These are phyloP conservation scores for Wolfiporia cocos DNA, from an alignment of 1,284 basidiomycete genomes.

Conservation along the genomic window DNA sequence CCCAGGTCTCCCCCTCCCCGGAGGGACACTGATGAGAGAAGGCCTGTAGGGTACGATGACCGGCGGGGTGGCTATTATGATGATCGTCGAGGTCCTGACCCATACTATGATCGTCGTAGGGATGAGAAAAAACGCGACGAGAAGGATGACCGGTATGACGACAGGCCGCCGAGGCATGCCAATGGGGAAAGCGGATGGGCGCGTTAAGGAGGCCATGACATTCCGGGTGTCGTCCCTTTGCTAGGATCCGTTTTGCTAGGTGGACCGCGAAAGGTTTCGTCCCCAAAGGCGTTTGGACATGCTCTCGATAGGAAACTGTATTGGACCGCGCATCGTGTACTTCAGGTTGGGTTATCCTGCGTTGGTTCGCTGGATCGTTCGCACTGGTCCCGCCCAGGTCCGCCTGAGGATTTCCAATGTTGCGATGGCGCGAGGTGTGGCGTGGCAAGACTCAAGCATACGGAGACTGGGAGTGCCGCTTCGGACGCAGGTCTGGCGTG, in stretches of 20 bases:
- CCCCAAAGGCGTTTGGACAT: conserved; percentile 19
- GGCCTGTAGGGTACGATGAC: conserved; percentile 83
- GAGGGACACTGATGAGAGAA: conserved; percentile 73
- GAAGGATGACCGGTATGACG: conserved; percentile 71
- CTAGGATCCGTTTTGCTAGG: conserved; percentile 1
- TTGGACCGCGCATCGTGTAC: conserved; percentile 21
- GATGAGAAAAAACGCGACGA: conserved; percentile 74
- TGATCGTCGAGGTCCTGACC: conserved; percentile 72
- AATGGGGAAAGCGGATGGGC: conserved; percentile 57
- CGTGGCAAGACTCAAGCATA: too few relatives aligned
- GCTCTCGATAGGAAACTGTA: conserved; percentile 24
- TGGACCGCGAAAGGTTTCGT: conserved; percentile 15
- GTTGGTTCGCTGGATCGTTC: conserved; percentile 11
- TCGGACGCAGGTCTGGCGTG: too few relatives aligned
- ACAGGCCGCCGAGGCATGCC: conserved; percentile 60
- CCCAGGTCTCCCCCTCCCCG: conserved; percentile 72
- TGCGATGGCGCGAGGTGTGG: too few relatives aligned
- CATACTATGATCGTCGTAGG: conserved; percentile 75
- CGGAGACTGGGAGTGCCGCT: too few relatives aligned
- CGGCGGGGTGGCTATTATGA: conserved; percentile 67
- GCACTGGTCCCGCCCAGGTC: too few relatives aligned
- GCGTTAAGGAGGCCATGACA: conserved; percentile 22
- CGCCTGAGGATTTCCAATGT: too few relatives aligned
- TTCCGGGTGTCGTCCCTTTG: conserved; percentile 10
- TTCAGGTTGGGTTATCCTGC: conserved; percentile 25